These are phyloP conservation scores for Monosporascus sp. DNA, from an alignment of 2,329 filamentous ascomycete genomes.

Conservation along the genomic window DNA sequence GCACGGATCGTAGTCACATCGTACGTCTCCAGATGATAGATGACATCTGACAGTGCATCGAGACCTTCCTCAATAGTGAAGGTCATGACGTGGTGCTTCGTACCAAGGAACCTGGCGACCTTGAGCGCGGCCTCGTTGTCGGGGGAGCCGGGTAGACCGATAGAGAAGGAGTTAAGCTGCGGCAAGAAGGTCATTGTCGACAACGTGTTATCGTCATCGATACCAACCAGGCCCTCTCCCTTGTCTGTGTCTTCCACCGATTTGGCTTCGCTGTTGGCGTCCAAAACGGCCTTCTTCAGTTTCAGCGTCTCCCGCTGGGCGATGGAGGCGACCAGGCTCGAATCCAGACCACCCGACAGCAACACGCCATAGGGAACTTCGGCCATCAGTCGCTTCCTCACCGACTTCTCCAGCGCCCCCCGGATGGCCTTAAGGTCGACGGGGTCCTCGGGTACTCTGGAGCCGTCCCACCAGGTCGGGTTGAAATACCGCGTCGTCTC, in stretches of 20 bases:
- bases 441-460: slow-evolving; percentile 70
- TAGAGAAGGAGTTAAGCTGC: slow-evolving; percentile 97
- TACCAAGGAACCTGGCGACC: slow-evolving; percentile 94
- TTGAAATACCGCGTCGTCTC: slow-evolving; percentile 82
- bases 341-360: slow-evolving; percentile 91
- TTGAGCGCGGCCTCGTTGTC: slow-evolving; percentile 89
- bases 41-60: slow-evolving; percentile 94
- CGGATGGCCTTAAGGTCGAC: slow-evolving; percentile 80
- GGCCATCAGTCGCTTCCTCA: slow-evolving; percentile 96
- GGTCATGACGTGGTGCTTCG: slow-evolving; percentile 96
- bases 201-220: slow-evolving; percentile 86
- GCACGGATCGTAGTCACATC: slow-evolving; percentile 98
- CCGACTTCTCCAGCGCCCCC: slow-evolving; percentile 78
- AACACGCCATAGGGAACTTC: slow-evolving; percentile 97
- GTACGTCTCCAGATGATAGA: slow-evolving; percentile 95
- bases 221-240: slow-evolving; percentile 77
- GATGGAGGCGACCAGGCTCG: slow-evolving; percentile 89
- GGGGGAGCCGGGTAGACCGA: slow-evolving; percentile 86
- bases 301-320: slow-evolving; percentile 87
- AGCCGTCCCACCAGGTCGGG: slow-evolving; percentile 85
- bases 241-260: slow-evolving; percentile 47
- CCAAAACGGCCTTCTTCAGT: slow-evolving; percentile 60
- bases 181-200: slow-evolving; percentile 87
- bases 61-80: slow-evolving; percentile 97
- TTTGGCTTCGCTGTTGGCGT: slow-evolving; percentile 36